These are phyloP conservation scores for Takakia lepidozioides DNA, from an alignment of 225 moss, liverwort and hornwort species.

Conservation along the genomic window DNA sequence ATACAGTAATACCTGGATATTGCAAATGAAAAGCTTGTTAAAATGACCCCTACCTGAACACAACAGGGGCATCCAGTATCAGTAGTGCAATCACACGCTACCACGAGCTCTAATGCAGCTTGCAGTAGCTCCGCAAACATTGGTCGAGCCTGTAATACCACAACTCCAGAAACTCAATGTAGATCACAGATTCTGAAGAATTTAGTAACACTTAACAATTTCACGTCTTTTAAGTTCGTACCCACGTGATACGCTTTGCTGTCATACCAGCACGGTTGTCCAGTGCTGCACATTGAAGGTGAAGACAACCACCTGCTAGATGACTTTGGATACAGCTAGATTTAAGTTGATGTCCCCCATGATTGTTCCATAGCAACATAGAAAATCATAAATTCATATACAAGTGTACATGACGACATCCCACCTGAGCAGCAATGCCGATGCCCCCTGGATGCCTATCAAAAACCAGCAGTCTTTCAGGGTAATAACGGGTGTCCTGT, in stretches of 20 bases:
- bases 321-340: no score
- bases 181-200: no score
- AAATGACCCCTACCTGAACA: slow-evolving; percentile 47
- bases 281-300: no score
- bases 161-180: background rate
- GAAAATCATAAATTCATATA: slow-evolving; percentile 2
- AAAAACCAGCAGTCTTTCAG: slow-evolving; percentile 79
- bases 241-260: no score
- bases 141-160: slow-evolving; percentile 55
- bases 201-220: no score
- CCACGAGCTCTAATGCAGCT: slow-evolving; percentile 67
- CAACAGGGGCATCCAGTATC: slow-evolving; percentile 73
- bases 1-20: background rate
- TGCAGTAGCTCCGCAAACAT: slow-evolving; percentile 93
- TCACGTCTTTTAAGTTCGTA: no score
- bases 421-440: slow-evolving; percentile 82
- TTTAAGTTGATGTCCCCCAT: no score
- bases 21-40: background rate
- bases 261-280: no score
- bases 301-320: no score
- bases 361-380: no score
- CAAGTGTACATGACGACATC: background rate
- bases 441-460: slow-evolving; percentile 95
- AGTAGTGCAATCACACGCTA: slow-evolving; percentile 65
- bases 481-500: slow-evolving; percentile 77